Evolutionary conservation across 2,329 filamentous ascomycete genomes (phyloP), one percentile per base, ranked within the genome.

Genomic region (Aspergillus sclerotialis): DNA sequence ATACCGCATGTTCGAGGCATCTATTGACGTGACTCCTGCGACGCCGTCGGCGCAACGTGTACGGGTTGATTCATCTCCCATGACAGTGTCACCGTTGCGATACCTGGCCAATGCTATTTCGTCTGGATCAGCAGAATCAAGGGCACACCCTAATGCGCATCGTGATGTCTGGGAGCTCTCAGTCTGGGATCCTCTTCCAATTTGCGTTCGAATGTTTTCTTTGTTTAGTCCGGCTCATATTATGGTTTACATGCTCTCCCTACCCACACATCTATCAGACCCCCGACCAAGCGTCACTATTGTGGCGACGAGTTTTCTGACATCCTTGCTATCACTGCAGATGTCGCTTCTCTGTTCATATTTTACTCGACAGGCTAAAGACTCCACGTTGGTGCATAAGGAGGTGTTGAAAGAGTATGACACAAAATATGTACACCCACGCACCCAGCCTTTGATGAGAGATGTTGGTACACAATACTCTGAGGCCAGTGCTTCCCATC

Each of bases 341-440:
- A 73, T 96, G 44, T 73, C 79, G 33, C 68, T 86, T 18, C 67
- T 96, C 32, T 80, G 83, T 40, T 74, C 73, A 2, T 78, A 73
- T 21, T 96, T 90, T 61, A 73, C 76, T 3, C 89, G 90, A 56
- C 89, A 96, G 58, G 78, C 77, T 40, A 94, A 88, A 56, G 92
- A 98, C 59, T 78, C 77, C 2, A 73, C 80, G 2, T 73, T 95
- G 30, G 83, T 98, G 38, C 87, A 94, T 48, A 87, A 83, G 49
- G 85, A 96, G 61, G 90, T 96, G 4, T 73, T 96, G 63, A 82
- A 88, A 56, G 92, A 98, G 63, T 98, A 98, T 56, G 87, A 96
- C 56, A 85, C 79, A 48, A 98, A 98, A 65, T 95, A 83, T 53
- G 92, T 98, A 1, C 87, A 93, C 52, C 92, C 92, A 2, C 75